A percentile compares a stretch with the other conserved stretches of the same genome.
Evolutionary conservation across 371 early-diverging fungal species (phyloP).

Genomic region (Haplosporangium sp.): DNA sequence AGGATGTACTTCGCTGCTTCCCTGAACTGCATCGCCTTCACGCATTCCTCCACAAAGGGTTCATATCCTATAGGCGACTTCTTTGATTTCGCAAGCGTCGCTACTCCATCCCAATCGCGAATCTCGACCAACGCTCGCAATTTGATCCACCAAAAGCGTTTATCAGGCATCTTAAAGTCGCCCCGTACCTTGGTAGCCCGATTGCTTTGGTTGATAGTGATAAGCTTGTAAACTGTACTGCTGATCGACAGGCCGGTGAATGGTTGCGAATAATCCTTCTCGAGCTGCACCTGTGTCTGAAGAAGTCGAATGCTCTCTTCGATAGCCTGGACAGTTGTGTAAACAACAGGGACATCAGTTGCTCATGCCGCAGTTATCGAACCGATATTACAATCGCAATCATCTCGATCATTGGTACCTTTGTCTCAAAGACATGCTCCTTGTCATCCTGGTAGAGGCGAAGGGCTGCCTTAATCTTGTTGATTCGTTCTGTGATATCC

Average conservation of each 20-base stretch:
- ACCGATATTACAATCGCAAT: not conserved
- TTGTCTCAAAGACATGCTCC: slow-evolving; percentile 77
- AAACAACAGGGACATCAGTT: not conserved
- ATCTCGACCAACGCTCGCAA: slow-evolving; percentile 84
- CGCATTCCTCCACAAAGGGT: slow-evolving; percentile 88
- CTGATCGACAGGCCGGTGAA: slow-evolving; percentile 83
- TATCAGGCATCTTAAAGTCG: slow-evolving; percentile 92
- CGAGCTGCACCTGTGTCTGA: slow-evolving; percentile 77
- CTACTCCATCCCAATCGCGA: slow-evolving; percentile 90
- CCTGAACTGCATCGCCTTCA: slow-evolving; percentile 78
- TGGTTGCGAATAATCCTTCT: slow-evolving; percentile 72
- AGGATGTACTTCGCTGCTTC: slow-evolving; percentile 86
- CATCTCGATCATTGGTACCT: slow-evolving; percentile 57
- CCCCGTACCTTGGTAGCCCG: slow-evolving; percentile 81
- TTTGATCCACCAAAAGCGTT: slow-evolving; percentile 90
- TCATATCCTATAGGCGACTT: slow-evolving; percentile 89
- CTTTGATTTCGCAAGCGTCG: slow-evolving; percentile 80
- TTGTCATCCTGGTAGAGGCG: slow-evolving; percentile 83
- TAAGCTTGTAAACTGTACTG: slow-evolving; percentile 87
- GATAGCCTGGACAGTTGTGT: slow-evolving; percentile 61
- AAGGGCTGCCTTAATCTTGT: slow-evolving; percentile 73
- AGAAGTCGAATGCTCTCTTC: slow-evolving; percentile 83
- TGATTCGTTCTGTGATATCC: slow-evolving; percentile 69
- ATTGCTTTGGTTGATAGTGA: slow-evolving; percentile 75
- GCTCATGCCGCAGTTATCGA: not conserved